phyloP scores from a whole-genome alignment of 192 early-diverging fungal genomes.

The Backusella luteola region DNA sequence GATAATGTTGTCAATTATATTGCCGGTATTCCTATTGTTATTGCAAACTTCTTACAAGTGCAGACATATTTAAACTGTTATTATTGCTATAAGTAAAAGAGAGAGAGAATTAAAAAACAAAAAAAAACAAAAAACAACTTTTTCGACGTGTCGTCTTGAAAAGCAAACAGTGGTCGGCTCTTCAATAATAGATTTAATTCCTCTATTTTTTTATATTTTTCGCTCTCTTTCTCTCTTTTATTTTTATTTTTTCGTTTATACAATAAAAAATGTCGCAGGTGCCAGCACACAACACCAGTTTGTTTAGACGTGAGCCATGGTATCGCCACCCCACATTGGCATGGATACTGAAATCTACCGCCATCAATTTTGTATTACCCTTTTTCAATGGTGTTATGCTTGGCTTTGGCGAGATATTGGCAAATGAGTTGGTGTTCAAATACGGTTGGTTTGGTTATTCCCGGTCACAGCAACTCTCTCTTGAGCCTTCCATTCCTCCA shows the following conservation, averaged over 20 bases:
- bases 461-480: slow-evolving; percentile 8
- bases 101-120: background rate
- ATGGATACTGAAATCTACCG: slow-evolving; percentile 40
- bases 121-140: background rate
- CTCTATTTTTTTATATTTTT: background rate
- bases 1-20: background rate
- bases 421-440: slow-evolving; percentile 71
- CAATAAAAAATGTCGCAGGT: background rate
- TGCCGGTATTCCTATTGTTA: background rate
- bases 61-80: slow-evolving; percentile 16
- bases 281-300: background rate
- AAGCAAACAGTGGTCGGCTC: background rate
- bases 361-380: slow-evolving; percentile 56
- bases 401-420: slow-evolving; percentile 84
- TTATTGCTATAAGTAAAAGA: background rate
- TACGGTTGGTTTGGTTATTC: slow-evolving; percentile 65
- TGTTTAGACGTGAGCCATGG: slow-evolving; percentile 29
- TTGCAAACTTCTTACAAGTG: slow-evolving; percentile 10
- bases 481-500: slow-evolving; percentile 3
- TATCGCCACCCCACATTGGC: slow-evolving; percentile 36
- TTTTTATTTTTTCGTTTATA: background rate
- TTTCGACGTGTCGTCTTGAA: background rate
- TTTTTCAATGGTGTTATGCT: slow-evolving; percentile 61
- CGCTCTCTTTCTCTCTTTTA: background rate
- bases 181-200: background rate